phyloP scores from a whole-genome alignment of 495 filamentous ascomycete genomes.

The Hyaloscypha variabilis region DNA sequence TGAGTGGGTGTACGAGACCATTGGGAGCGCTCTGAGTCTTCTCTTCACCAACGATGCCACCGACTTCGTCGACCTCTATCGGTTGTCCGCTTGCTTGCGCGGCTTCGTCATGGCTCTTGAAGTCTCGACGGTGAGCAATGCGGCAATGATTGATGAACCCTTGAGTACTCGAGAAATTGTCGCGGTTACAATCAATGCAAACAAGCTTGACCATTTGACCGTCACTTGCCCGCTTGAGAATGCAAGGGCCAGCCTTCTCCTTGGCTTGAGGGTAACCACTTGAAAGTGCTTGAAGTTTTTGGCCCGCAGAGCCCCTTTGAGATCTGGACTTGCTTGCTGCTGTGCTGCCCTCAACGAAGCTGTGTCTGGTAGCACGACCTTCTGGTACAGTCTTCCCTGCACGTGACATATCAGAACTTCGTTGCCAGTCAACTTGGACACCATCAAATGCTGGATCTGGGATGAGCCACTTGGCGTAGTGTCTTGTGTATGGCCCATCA shows the following conservation, averaged over 20 bases:
- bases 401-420: conserved; percentile 38
- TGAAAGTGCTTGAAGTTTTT: conserved; percentile 72
- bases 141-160: conserved; percentile 99
- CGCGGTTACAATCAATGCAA: conserved; percentile 84
- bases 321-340: conserved; percentile 63
- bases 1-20: conserved; percentile 71
- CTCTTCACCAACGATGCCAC: conserved; percentile 55
- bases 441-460: conserved; percentile 88
- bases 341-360: conserved; percentile 57
- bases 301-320: conserved; percentile 56
- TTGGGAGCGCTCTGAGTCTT: conserved; percentile 37
- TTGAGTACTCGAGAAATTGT: conserved; percentile 92
- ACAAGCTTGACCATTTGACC: conserved; percentile 72
- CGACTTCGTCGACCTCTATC: conserved; percentile 69
- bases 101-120: conserved; percentile 91
- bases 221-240: conserved; percentile 51
- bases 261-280: conserved; percentile 71
- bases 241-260: conserved; percentile 59
- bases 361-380: conserved; percentile 75
- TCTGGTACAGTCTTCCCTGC: conserved; percentile 52
- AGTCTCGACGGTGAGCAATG: conserved; percentile 88
- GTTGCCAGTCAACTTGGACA: conserved; percentile 42
- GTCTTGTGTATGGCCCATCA: conserved; percentile 88
- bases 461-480: conserved; percentile 93
- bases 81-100: conserved; percentile 85